phyloP scores from a whole-genome alignment of 352 stramenopile species.

The Phytophthora rubi region DNA sequence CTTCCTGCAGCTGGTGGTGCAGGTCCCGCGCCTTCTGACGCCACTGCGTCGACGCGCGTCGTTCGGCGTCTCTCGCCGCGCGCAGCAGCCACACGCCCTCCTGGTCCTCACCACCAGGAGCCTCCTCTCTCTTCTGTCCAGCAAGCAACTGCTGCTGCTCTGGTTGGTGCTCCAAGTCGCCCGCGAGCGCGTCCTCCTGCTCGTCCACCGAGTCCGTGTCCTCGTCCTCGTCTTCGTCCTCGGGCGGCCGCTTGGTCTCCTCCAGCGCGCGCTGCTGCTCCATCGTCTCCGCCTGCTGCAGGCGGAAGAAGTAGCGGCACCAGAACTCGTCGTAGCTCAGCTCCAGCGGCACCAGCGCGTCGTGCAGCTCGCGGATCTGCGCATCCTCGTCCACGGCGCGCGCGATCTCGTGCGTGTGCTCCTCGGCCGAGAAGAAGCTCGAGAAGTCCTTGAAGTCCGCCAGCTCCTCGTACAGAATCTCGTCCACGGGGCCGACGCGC shows the following conservation, averaged over 20 bases:
- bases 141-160: conserved; percentile 18
- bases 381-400: conserved; percentile 59
- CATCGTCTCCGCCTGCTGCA: conserved; percentile 49
- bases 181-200: conserved; percentile 26
- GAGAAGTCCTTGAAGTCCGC: conserved; percentile 74
- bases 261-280: conserved; percentile 31
- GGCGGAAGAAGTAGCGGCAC: conserved; percentile 82
- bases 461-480: conserved; percentile 86
- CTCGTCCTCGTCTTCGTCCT: conserved; percentile 46
- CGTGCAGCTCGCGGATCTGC: conserved; percentile 63
- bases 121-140: conserved; percentile 24
- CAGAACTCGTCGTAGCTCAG: conserved; percentile 88
- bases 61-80: conserved; percentile 46
- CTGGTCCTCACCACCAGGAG: conserved; percentile 32
- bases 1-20: conserved; percentile 57
- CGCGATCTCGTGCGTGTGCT: conserved; percentile 78
- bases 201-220: conserved; percentile 44
- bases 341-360: conserved; percentile 75
- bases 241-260: conserved; percentile 31
- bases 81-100: conserved; percentile 53
- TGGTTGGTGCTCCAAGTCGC: conserved; percentile 28
- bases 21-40: conserved; percentile 73
- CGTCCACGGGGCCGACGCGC: conserved; percentile 72
- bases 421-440: conserved; percentile 65
- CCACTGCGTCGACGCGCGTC: conserved; percentile 63